Percentiles rank a stretch among this genome's conserved stretches.
Conservation (phyloP, 352 stramenopile genomes). For the Phytophthora constricta region DNA sequence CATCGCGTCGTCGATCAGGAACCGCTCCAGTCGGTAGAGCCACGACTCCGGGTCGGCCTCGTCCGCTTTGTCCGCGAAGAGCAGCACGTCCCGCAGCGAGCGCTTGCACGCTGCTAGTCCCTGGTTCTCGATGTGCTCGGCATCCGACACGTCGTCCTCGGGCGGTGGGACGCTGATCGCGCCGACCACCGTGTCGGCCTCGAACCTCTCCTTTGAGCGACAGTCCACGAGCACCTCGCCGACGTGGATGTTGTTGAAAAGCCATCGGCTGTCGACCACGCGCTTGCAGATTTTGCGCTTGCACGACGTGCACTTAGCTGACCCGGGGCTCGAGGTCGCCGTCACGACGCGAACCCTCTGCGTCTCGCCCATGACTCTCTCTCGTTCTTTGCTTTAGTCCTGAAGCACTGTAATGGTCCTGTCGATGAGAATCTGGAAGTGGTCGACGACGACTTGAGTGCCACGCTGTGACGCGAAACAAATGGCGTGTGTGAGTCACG, state of each 20-base stretch:
- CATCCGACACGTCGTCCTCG: slow-evolving; percentile 22
- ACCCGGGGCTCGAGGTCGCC: background rate
- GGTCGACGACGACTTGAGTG: background rate
- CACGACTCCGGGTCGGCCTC: slow-evolving; percentile 33
- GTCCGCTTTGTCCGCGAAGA: slow-evolving; percentile 51
- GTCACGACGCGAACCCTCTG: background rate
- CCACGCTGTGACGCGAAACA: background rate
- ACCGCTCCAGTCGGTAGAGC: slow-evolving; percentile 44
- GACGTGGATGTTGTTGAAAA: slow-evolving; percentile 79
- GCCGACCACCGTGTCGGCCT: slow-evolving; percentile 49
- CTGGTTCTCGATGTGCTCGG: slow-evolving; percentile 26
- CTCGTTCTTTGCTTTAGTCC: background rate
- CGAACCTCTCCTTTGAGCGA: slow-evolving; percentile 38
- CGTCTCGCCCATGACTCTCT: slow-evolving; percentile 3
- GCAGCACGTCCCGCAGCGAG: slow-evolving; percentile 56
- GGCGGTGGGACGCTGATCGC: slow-evolving; percentile 64
- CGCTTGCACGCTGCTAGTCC: slow-evolving; percentile 43
- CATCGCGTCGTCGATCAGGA: slow-evolving; percentile 55
- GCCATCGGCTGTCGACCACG: slow-evolving; percentile 63
- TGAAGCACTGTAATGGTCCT: background rate
- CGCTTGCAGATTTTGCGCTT: slow-evolving; percentile 30
- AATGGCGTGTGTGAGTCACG: background rate
- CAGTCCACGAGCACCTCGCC: slow-evolving; percentile 71
- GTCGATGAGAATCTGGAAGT: background rate
- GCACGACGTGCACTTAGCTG: background rate